These are phyloP conservation scores for Gynandropsis gynandra DNA, from an alignment of 345 rosid species.

Conservation along the genomic window DNA sequence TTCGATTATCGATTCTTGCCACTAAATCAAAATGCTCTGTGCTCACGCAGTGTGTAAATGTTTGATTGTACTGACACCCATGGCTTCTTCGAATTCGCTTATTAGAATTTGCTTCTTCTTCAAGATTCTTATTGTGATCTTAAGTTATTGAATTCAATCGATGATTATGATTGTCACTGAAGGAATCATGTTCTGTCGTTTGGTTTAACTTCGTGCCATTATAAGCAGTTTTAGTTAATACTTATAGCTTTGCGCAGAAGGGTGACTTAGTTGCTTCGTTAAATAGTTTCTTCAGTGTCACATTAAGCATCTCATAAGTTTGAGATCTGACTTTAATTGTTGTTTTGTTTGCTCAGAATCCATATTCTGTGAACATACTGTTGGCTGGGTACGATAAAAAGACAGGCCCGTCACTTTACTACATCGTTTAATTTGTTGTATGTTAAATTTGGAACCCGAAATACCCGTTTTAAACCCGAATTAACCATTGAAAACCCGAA, in stretches of 20 bases:
- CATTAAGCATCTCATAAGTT: too few relatives aligned
- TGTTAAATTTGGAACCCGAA: too few relatives aligned
- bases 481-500: too few relatives aligned
- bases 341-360: conserved; percentile 46
- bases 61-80: neutral
- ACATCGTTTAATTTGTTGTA: too few relatives aligned
- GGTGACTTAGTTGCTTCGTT: too few relatives aligned
- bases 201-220: too few relatives aligned
- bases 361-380: conserved; percentile 81
- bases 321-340: neutral
- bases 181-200: too few relatives aligned
- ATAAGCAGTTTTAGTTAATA: too few relatives aligned
- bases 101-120: conserved; percentile 2
- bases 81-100: neutral
- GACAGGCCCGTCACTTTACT: conserved; percentile 87
- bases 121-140: neutral
- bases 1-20: neutral
- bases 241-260: too few relatives aligned
- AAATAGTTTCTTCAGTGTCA: too few relatives aligned
- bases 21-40: neutral
- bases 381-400: conserved; percentile 94
- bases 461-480: too few relatives aligned
- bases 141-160: neutral
- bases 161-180: too few relatives aligned
- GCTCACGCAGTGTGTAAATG: neutral